Evolutionary conservation across 768 basidiomycete genomes (phyloP).

Genomic region (Lactifluus pinguis): DNA sequence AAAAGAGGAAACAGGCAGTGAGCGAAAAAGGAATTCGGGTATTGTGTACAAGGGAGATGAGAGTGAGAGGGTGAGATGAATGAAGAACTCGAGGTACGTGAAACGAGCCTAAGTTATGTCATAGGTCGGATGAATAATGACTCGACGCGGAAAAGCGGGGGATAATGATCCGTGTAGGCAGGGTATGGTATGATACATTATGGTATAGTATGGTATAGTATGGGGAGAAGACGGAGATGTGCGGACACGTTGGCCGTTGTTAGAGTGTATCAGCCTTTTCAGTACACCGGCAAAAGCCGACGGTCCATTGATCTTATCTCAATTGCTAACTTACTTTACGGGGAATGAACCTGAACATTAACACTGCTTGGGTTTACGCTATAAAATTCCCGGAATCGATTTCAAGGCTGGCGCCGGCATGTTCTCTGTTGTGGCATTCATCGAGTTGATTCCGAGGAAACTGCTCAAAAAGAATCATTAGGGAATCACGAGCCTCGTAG

Average conservation of each 20-base stretch:
- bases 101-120: constrained; percentile 19
- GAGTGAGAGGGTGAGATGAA: constrained; percentile 11
- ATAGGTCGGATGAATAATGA: constrained; percentile 10
- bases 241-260: constrained; percentile 16
- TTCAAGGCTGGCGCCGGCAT: constrained; percentile 18
- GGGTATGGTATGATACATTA: constrained; percentile 7
- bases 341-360: constrained; percentile 14
- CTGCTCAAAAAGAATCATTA: constrained; percentile 8
- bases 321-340: not conserved
- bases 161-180: constrained; percentile 17
- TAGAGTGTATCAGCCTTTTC: constrained; percentile 6
- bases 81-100: constrained; percentile 16
- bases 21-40: not conserved
- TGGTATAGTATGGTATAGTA: constrained; percentile 9
- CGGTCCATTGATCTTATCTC: constrained; percentile 12
- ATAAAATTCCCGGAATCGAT: constrained; percentile 19
- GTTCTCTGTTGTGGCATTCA: constrained; percentile 16
- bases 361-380: constrained; percentile 14
- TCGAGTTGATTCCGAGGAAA: constrained; percentile 17
- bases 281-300: constrained; percentile 10
- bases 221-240: constrained; percentile 16
- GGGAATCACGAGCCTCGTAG: constrained; percentile 14
- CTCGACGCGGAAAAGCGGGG: constrained; percentile 14
- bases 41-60: not conserved
- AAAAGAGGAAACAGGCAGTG: not conserved